Base-by-base conservation (phyloP, 192 early-diverging fungal species). In the Powellomyces hirtus region DNA sequence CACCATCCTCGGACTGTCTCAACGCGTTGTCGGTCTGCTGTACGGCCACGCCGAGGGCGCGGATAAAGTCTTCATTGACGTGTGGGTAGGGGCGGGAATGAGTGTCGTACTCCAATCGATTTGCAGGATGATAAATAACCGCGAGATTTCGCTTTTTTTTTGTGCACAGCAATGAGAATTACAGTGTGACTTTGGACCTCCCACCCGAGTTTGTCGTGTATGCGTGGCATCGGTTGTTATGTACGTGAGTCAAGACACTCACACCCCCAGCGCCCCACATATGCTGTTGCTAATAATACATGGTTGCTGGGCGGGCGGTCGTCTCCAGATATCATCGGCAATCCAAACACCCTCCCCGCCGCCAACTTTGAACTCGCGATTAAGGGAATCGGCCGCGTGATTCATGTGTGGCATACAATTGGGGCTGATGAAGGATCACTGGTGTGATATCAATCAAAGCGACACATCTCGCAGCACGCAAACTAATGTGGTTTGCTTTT, bases 161-260 rank as follows among this genome's bases (percentile, higher is more conserved):
- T 35, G 4, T 1, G n/a, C 34, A 36, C 45, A 72, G 64, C 14
- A n/a, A 66, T 30, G 62, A 22, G 40, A 36, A 37, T 4, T 66
- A 72, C 46, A 64, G 38, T 13, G 63, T 75, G 24, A 64, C 26
- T 60, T 33, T 79, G 20, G 68, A 73, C 62, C 77, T 91, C 44
- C 79, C 84, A 7, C 50, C 75, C 10, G 81, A 88, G 50, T 90
- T 90, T 76, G 81, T 83, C 18, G 71, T 83, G 33, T 89, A 89
- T 67, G 84, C 90, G 11, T 94, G 92, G 92, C 84, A 90, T 64
- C 76, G 86, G 40, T 73, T 90, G 20, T 75, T 88, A 8, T 83
- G 80, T 80, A 59, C 37, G 64, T 29, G 18, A 16, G 4, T 6
- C 16, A 30, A 29, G 5, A 24, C 46, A 6, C 26, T n/a, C n/a